A percentile compares a stretch with the other conserved stretches of the same genome.
These are phyloP conservation scores for Exophiala bonariae DNA, from an alignment of 2,329 filamentous ascomycete genomes.

Conservation along the genomic window DNA sequence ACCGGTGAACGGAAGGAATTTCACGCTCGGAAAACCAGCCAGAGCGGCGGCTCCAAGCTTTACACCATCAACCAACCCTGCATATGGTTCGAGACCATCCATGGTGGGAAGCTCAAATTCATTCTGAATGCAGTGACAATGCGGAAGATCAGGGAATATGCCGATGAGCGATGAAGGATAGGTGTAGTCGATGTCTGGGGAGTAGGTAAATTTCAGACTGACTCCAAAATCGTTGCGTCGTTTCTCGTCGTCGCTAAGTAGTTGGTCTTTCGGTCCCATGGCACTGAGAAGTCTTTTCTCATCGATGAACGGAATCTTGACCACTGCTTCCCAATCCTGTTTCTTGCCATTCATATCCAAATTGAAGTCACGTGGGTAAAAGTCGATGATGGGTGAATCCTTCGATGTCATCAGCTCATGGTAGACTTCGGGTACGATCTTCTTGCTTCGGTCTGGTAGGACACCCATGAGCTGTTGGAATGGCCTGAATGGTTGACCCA, in stretches of 20 bases:
- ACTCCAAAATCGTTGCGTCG: constrained; percentile 87
- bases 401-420: constrained; percentile 90
- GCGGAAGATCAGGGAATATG: constrained; percentile 82
- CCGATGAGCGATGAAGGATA: constrained; percentile 88
- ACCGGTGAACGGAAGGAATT: constrained; percentile 80
- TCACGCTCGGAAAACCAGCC: constrained; percentile 88
- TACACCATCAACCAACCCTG: constrained; percentile 80
- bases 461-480: constrained; percentile 99
- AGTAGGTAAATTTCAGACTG: constrained; percentile 88
- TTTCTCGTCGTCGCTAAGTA: constrained; percentile 76
- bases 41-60: constrained; percentile 80
- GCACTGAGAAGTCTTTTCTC: constrained; percentile 80
- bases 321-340: constrained; percentile 99
- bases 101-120: constrained; percentile 92
- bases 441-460: constrained; percentile 93
- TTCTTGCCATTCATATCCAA: constrained; percentile 99
- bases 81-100: constrained; percentile 81
- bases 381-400: constrained; percentile 92
- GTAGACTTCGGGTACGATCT: constrained; percentile 85
- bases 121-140: constrained; percentile 92
- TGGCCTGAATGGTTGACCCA: constrained; percentile 91
- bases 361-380: constrained; percentile 95
- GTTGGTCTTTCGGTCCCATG: constrained; percentile 79
- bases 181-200: constrained; percentile 70
- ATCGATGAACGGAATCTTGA: constrained; percentile 98